These are phyloP conservation scores for Ceratobasidium sp. DNA, from an alignment of 1,284 basidiomycete genomes.

Conservation along the genomic window DNA sequence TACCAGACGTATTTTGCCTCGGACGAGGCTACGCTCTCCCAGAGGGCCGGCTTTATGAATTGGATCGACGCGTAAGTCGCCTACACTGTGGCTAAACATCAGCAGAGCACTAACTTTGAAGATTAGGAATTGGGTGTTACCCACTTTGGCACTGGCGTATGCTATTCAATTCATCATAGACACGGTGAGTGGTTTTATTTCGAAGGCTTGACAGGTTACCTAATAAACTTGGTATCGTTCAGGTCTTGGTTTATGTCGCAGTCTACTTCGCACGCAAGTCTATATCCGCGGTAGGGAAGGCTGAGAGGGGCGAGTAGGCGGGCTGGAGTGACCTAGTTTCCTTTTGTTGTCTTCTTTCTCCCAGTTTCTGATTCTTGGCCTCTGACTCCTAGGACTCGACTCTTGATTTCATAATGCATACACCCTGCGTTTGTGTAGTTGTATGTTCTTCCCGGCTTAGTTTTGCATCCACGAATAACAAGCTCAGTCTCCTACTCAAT, in stretches of 20 bases:
- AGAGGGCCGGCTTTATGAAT: conserved; percentile 6
- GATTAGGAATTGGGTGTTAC: conserved; percentile 32
- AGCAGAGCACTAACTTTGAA: background rate
- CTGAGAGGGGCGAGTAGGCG: background rate
- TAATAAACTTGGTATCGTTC: background rate
- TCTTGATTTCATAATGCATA: too few species aligned
- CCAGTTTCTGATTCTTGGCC: too few species aligned
- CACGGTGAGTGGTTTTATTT: background rate
- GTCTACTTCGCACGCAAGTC: conserved; percentile 20
- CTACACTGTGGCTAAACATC: background rate
- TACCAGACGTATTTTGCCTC: conserved; percentile 16
- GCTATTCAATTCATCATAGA: conserved; percentile 31
- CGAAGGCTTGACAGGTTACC: too few species aligned
- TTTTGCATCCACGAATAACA: too few species aligned
- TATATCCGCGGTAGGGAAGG: background rate
- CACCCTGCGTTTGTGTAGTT: too few species aligned
- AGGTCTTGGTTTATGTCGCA: conserved; percentile 15
- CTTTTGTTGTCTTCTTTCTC: too few species aligned
- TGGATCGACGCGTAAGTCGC: conserved; percentile 39
- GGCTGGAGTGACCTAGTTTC: too few species aligned
- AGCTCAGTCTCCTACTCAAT: too few species aligned
- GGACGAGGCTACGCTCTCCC: background rate
- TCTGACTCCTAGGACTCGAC: too few species aligned
- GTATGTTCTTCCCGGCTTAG: background rate
- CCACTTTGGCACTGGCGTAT: conserved; percentile 26